Percentiles rank a stretch among this genome's conserved stretches.
phyloP scores from a whole-genome alignment of 306 rosid species.

The Ceratonia siliqua region DNA sequence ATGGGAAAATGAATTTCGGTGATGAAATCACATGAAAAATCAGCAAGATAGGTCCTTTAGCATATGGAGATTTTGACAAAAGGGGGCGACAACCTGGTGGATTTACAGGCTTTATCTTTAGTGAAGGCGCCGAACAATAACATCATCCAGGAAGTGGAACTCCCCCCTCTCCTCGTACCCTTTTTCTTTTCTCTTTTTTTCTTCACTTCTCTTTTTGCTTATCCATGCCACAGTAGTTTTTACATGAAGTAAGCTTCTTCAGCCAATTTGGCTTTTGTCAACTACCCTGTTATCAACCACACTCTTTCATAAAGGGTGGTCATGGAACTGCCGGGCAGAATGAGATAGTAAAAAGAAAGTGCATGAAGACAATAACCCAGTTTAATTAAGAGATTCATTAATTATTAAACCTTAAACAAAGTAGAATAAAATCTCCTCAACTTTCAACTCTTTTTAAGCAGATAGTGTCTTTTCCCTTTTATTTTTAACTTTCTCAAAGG shows the following conservation, averaged over 20 bases:
- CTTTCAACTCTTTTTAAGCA: slow-evolving; percentile 41
- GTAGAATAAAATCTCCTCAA: slow-evolving; percentile 24
- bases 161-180: slow-evolving; percentile 10
- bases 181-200: slow-evolving; percentile 15
- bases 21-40: slow-evolving; percentile 27
- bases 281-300: not conserved
- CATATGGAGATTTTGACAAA: slow-evolving; percentile 14
- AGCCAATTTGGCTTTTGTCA: not conserved
- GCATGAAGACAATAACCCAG: not conserved
- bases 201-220: slow-evolving; percentile 9
- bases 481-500: slow-evolving; percentile 15
- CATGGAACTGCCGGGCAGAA: too few relatives aligned
- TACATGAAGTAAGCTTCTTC: not conserved
- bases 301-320: not conserved
- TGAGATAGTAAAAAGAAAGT: not conserved
- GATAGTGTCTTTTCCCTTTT: slow-evolving; percentile 29
- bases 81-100: slow-evolving; percentile 29
- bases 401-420: not conserved
- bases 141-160: slow-evolving; percentile 30
- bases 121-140: slow-evolving; percentile 26
- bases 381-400: not conserved
- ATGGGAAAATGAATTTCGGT: slow-evolving; percentile 21
- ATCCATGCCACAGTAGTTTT: not conserved
- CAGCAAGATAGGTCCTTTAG: slow-evolving; percentile 3
- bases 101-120: slow-evolving; percentile 35